These are phyloP conservation scores for Arctostaphylos glauca DNA, from an alignment of 148 eudicot genomes.

Conservation along the genomic window DNA sequence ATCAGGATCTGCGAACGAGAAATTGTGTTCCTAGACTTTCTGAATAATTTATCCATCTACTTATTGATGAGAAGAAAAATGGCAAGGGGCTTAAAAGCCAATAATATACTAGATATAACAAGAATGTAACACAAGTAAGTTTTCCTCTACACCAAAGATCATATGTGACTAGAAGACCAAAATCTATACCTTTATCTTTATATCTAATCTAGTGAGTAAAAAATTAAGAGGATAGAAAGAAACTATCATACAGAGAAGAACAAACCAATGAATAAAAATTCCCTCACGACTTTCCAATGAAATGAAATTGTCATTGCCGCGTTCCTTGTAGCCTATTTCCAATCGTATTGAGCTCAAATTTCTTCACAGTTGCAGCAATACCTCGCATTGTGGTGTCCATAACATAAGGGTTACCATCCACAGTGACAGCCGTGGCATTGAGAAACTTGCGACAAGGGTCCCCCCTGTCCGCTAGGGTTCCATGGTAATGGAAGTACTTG, in stretches of 20 bases:
- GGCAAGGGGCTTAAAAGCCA: background rate
- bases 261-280: background rate
- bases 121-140: background rate
- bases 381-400: constrained; percentile 49
- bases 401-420: constrained; percentile 49
- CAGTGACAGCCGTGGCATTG: constrained; percentile 29
- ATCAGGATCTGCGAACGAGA: too few species aligned
- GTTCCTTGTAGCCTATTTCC: constrained; percentile 50
- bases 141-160: constrained; percentile 2
- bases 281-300: background rate
- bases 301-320: constrained; percentile 27
- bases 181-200: background rate
- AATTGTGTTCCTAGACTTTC: too few species aligned
- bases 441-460: constrained; percentile 57
- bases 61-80: background rate
- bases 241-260: background rate
- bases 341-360: constrained; percentile 59
- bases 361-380: constrained; percentile 47
- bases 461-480: constrained; percentile 49
- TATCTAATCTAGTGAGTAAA: background rate
- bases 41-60: too few species aligned
- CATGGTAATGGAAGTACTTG: constrained; percentile 78
- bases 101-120: background rate
- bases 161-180: constrained; percentile 4
- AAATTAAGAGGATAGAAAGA: too few species aligned